Evolutionary conservation across 306 rosid species (phyloP), one percentile per base, ranked within the genome.

Genomic region (Fragaria ananassa): DNA sequence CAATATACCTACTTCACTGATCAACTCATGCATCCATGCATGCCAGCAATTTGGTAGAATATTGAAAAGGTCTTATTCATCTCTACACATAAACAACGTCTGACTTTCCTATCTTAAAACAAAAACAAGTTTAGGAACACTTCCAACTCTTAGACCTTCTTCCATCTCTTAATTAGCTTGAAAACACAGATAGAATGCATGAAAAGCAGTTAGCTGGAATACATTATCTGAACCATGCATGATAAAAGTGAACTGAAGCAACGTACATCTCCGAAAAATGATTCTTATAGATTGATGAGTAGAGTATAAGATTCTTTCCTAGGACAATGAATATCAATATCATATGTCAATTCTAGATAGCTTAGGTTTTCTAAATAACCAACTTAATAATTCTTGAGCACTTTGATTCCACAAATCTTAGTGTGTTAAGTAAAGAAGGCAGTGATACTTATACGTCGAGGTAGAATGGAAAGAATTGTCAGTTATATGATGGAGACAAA

Each of bases 261-360:
- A 63, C 69, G 6, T 35, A 4, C 6, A 29, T 41, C 73, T 6
- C 12, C 13, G 47, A 69, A 62, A 63, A 68, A 68, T 68, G 46
- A 44, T 68, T 42, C 54, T 68, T 6, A 23, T 12, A 3, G 25
- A 65, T 35, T 44, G 70, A 18, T 17, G 27, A 23, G 3, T 51
- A 65, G 70, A 19, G 70, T 68, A 68, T 68, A 44, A 21, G 53
- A 68, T 68, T 44, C 72, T 44, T 68, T 68, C 53, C 18, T 23
- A 21, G 18, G 39, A 44, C 47, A 44, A 42, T 44, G 54, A 42
- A 68, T 44, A 68, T 44, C n/a, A 23, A 68, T 13, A 2, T 57
- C 54, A 21, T 13, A 68, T 14, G 67, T 61, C 67, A 61, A 13
- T 61, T 61, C 39, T 29, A 11, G 65, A 7, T 11, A 23, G 65